phyloP scores from a whole-genome alignment of 2,329 filamentous ascomycete genomes.

The Furcasterigmium furcatum region DNA sequence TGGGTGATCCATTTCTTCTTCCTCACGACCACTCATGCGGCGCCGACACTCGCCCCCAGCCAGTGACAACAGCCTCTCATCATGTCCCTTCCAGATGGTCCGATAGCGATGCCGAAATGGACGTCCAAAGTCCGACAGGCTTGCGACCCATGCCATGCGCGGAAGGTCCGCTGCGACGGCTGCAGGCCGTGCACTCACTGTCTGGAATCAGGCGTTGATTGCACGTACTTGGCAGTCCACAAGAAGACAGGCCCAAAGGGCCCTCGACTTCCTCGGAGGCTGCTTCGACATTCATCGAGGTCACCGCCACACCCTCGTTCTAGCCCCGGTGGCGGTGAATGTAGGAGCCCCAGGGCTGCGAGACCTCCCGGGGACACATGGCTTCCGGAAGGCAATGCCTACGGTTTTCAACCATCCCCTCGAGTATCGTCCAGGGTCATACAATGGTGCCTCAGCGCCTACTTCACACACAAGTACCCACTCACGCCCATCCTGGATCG shows the following conservation, averaged over 20 bases:
- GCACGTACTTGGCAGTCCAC: constrained; percentile 24
- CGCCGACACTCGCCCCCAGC: too few species aligned
- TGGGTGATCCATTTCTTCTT: too few species aligned
- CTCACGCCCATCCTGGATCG: constrained; percentile 26
- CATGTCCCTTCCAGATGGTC: background rate
- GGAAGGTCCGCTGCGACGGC: constrained; percentile 25
- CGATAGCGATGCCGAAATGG: background rate
- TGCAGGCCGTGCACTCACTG: constrained; percentile 21
- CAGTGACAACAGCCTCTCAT: too few species aligned
- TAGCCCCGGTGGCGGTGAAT: background rate
- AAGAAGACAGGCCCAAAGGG: constrained; percentile 25
- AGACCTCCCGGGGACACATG: background rate
- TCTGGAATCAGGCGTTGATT: constrained; percentile 7
- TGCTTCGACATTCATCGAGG: background rate
- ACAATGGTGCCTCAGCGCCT: constrained; percentile 22
- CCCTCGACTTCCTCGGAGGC: background rate
- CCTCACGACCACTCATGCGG: too few species aligned
- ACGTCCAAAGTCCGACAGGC: constrained; percentile 19
- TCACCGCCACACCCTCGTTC: background rate
- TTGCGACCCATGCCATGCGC: constrained; percentile 22
- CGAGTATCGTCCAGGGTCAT: constrained; percentile 12
- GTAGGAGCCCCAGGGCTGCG: background rate
- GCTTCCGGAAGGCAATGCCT: background rate
- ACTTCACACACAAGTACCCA: constrained; percentile 28
- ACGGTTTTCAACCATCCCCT: constrained; percentile 4